Evolutionary conservation across 2,329 filamentous ascomycete genomes (phyloP).

Genomic region (Geosmithia morbida): DNA sequence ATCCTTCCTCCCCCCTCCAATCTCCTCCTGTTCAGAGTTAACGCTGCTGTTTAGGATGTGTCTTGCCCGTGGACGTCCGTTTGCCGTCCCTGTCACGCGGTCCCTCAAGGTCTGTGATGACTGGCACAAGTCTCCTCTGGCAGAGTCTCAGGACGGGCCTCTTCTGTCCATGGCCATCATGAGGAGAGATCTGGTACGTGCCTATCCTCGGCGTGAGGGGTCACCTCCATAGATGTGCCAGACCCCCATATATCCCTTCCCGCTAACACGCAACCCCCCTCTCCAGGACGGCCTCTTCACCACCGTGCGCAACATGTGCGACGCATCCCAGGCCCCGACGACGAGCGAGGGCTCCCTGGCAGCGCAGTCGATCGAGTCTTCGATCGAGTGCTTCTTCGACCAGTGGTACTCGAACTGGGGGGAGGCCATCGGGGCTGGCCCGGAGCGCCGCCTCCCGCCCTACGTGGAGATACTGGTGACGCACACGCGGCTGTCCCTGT

Average conservation of each 20-base stretch:
- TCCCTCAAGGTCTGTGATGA: constrained; percentile 52
- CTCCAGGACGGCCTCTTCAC: constrained; percentile 38
- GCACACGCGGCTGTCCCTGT: constrained; percentile 60
- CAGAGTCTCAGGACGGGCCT: constrained; percentile 55
- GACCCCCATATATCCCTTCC: too few relatives aligned
- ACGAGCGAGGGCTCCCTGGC: constrained; percentile 33
- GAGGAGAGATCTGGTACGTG: constrained; percentile 45
- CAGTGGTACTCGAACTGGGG: constrained; percentile 52
- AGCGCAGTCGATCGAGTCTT: constrained; percentile 42
- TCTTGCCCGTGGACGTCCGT: constrained; percentile 53
- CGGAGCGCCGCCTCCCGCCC: constrained; percentile 44
- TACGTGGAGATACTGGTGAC: constrained; percentile 64
- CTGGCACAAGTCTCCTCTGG: constrained; percentile 51
- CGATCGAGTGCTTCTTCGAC: constrained; percentile 52
- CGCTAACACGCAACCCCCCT: too few relatives aligned
- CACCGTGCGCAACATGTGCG: constrained; percentile 43
- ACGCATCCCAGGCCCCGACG: constrained; percentile 33
- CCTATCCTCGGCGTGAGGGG: too few relatives aligned
- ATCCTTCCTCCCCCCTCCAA: too few relatives aligned
- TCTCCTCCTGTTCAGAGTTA: not conserved
- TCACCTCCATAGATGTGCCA: too few relatives aligned
- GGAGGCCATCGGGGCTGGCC: constrained; percentile 25
- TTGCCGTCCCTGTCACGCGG: constrained; percentile 51
- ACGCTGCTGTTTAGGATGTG: constrained; percentile 36
- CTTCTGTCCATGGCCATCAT: constrained; percentile 58